A percentile compares a stretch with the other conserved stretches of the same genome.
Conservation (phyloP, 139 green algal genomes). For the Coelastrella sp. region DNA sequence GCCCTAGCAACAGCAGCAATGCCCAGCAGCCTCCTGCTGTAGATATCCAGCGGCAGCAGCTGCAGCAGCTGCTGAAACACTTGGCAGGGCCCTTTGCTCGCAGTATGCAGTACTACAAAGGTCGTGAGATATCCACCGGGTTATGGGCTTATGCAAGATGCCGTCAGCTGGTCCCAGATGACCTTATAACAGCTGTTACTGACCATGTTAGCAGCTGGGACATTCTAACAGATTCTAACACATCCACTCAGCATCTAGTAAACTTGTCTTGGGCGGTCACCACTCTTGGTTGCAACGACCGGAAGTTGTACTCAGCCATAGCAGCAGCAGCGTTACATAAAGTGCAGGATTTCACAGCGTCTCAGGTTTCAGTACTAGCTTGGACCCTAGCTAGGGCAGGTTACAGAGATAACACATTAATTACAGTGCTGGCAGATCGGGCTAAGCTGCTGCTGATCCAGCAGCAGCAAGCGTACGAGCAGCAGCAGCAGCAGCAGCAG, state of each 20-base stretch:
- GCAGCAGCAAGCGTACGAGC: not conserved
- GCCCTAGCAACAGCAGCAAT: not conserved
- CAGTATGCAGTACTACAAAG: not conserved
- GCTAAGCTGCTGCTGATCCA: not conserved
- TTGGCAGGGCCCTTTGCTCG: not conserved
- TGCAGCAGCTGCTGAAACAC: constrained; percentile 14
- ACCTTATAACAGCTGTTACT: not conserved
- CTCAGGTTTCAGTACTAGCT: not conserved
- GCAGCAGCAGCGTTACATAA: not conserved
- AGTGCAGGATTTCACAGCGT: not conserved
- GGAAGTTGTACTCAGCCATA: not conserved
- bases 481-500: constrained; percentile 7
- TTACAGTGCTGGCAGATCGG: not conserved
- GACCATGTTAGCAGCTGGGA: not conserved
- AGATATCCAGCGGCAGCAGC: constrained; percentile 19
- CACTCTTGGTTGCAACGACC: constrained; percentile 12
- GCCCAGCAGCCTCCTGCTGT: not conserved
- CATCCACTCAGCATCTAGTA: not conserved
- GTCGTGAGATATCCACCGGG: not conserved
- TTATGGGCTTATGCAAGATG: constrained; percentile 16
- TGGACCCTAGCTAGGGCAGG: constrained; percentile 6
- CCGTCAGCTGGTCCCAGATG: not conserved
- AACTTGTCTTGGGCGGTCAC: not conserved
- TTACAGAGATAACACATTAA: not conserved
- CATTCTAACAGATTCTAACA: not conserved